Base-by-base conservation (phyloP, 805 yeast species). In the Lipomyces japonicus region DNA sequence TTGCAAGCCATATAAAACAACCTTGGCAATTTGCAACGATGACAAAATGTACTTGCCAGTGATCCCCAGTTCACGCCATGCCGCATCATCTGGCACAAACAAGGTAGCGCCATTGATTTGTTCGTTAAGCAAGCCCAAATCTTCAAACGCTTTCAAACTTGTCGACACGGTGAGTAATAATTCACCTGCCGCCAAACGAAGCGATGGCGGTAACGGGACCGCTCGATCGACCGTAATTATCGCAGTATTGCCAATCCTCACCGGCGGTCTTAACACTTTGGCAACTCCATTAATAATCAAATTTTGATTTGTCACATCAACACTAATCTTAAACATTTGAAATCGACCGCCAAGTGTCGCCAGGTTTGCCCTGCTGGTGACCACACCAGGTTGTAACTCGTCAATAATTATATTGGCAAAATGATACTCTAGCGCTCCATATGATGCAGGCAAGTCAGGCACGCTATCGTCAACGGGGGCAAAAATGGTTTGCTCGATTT, bases 1-100 rank as follows among this genome's bases (percentile, higher is more conserved):
- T 38, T 43, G 43, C 41, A 51, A 16, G 26, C 53, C 40, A 35
- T 16, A 34, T 4, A 54, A 31, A 16, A 54, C 28, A 23, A 36
- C 38, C 16, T 43, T 42, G 16, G 49, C 46, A 2, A 46, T 42
- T 23, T 32, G 42, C 6, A 54, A 54, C 26, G 42, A n/a, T 24
- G 16, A 2, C 12, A 4, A 21, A 3, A 46, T 42, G 34, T 21
- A 41, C 12, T 40, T 25, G 12, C 34, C 50, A 3, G 46, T 46
- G 12, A 46, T 37, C n/a, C 58, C 58, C 22, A 51, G 34, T 10
- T 21, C 36, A 4, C 28, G 42, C 58, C 58, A 54, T 4, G 58
- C 58, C 2, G 23, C 22, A 19, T 54, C 56, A 3, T 30, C 39
- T 4, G 58, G 58, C 10, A 44, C 19, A 34, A 54, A 54, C 9